A percentile compares a stretch with the other conserved stretches of the same genome.
Evolutionary conservation across 768 basidiomycete species (phyloP).

Genomic region (Calocera viscosa): DNA sequence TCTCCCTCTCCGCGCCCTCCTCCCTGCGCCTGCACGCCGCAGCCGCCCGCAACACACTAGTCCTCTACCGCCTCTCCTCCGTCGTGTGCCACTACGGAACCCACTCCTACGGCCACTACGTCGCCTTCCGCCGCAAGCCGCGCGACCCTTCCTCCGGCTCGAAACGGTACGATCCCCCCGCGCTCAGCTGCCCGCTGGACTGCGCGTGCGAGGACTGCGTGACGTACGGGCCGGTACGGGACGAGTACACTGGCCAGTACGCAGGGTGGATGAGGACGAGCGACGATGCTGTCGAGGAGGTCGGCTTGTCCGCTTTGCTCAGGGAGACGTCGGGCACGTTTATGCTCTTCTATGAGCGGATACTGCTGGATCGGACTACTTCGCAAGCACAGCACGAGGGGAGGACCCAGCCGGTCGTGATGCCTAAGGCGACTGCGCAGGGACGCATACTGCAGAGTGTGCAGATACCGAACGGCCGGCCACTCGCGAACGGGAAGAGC

Average conservation of each 20-base stretch:
- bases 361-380: conserved; percentile 22
- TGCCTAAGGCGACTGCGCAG: background rate
- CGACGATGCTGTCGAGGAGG: conserved; percentile 69
- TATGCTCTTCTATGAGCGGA: conserved; percentile 89
- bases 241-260: conserved; percentile 18
- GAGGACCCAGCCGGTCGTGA: background rate
- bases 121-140: conserved; percentile 80
- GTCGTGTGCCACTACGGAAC: conserved; percentile 89
- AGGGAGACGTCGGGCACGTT: conserved; percentile 64
- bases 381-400: background rate
- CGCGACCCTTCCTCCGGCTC: conserved; percentile 32
- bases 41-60: conserved; percentile 49
- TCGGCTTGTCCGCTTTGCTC: conserved; percentile 60
- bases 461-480: background rate
- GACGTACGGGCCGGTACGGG: conserved; percentile 44
- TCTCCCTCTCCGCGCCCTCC: conserved; percentile 56
- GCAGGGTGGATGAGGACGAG: conserved; percentile 74
- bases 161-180: conserved; percentile 33
- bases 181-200: conserved; percentile 32
- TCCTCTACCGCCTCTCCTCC: conserved; percentile 73
- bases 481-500: background rate
- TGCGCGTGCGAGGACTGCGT: conserved; percentile 39
- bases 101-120: conserved; percentile 89
- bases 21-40: conserved; percentile 33
- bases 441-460: background rate